These are phyloP conservation scores for Salicornia ramosissima DNA, from an alignment of 148 eudicot species.

Conservation along the genomic window DNA sequence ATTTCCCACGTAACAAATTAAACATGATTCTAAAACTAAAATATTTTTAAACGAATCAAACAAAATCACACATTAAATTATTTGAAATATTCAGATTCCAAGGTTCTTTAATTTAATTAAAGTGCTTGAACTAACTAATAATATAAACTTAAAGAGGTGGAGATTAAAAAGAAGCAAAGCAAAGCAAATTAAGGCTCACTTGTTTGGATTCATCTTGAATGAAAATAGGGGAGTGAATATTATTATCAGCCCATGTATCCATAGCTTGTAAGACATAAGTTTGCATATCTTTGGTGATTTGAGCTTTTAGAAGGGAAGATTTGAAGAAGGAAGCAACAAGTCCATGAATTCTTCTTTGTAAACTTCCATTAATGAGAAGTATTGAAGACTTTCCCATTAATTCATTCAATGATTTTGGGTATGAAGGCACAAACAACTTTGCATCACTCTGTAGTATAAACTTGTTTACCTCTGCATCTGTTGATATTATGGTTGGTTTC, in stretches of 20 bases:
- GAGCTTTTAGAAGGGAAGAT: slow-evolving; percentile 67
- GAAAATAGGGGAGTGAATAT: slow-evolving; percentile 41
- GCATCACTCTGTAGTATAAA: slow-evolving; percentile 75
- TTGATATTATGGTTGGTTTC: slow-evolving; percentile 66
- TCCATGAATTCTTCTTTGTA: slow-evolving; percentile 81
- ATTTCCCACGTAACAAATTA: too few species aligned
- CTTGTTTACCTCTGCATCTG: slow-evolving; percentile 87
- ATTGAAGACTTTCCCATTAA: slow-evolving; percentile 82
- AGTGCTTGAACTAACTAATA: too few species aligned
- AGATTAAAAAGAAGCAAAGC: not conserved
- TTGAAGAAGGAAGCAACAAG: slow-evolving; percentile 72
- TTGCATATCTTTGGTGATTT: slow-evolving; percentile 57
- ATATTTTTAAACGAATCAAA: too few species aligned
- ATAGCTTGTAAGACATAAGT: slow-evolving; percentile 48
- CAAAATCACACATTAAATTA: too few species aligned
- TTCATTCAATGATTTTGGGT: slow-evolving; percentile 84
- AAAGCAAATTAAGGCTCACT: too few species aligned
- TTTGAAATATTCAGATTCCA: too few species aligned
- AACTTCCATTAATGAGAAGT: slow-evolving; percentile 67
- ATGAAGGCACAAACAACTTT: slow-evolving; percentile 65
- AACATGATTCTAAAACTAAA: too few species aligned
- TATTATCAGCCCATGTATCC: slow-evolving; percentile 41
- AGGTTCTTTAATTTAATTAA: too few species aligned
- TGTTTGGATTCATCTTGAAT: slow-evolving; percentile 75
- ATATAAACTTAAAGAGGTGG: not conserved